A percentile compares a stretch with the other conserved stretches of the same genome.
Evolutionary conservation across 495 filamentous ascomycete genomes (phyloP).

Genomic region (Lophiotrema nucula): DNA sequence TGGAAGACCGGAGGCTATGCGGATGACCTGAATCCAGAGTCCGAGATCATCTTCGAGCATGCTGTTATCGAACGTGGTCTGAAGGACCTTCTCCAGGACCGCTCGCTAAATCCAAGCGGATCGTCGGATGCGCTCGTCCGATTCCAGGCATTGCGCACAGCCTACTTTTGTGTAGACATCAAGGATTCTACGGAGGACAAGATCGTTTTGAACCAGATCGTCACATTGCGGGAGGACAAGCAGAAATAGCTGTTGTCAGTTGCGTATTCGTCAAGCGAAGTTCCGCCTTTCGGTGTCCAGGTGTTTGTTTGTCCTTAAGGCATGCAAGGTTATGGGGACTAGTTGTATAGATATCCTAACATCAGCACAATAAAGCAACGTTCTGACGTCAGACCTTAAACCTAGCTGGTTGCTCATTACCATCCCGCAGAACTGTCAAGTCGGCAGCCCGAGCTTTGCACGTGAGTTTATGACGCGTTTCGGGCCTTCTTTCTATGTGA

Average conservation of each 20-base stretch:
- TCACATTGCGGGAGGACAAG: slow-evolving; percentile 83
- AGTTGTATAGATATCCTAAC: slow-evolving; percentile 5
- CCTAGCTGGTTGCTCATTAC: too few relatives aligned
- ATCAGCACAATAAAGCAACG: not conserved
- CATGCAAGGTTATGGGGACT: not conserved
- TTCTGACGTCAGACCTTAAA: too few relatives aligned
- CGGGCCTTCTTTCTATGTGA: too few relatives aligned
- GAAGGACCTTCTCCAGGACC: slow-evolving; percentile 61
- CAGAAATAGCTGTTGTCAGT: slow-evolving; percentile 17
- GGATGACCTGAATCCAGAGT: slow-evolving; percentile 80
- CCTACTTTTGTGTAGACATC: slow-evolving; percentile 79
- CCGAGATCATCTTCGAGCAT: slow-evolving; percentile 71
- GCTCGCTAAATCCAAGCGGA: slow-evolving; percentile 75
- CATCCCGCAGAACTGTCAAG: too few relatives aligned
- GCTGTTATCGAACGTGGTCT: slow-evolving; percentile 86
- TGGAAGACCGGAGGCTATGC: slow-evolving; percentile 69
- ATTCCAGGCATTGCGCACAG: slow-evolving; percentile 90
- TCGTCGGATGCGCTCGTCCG: slow-evolving; percentile 54
- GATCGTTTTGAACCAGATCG: slow-evolving; percentile 87
- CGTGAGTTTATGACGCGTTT: too few relatives aligned
- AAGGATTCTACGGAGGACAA: slow-evolving; percentile 70
- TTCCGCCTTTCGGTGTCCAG: slow-evolving; percentile 5
- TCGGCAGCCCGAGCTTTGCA: too few relatives aligned
- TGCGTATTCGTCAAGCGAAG: too few relatives aligned
- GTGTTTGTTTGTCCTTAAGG: not conserved